Conservation (phyloP, 73 alveolate species). For the Vitrella brassicaformis region DNA sequence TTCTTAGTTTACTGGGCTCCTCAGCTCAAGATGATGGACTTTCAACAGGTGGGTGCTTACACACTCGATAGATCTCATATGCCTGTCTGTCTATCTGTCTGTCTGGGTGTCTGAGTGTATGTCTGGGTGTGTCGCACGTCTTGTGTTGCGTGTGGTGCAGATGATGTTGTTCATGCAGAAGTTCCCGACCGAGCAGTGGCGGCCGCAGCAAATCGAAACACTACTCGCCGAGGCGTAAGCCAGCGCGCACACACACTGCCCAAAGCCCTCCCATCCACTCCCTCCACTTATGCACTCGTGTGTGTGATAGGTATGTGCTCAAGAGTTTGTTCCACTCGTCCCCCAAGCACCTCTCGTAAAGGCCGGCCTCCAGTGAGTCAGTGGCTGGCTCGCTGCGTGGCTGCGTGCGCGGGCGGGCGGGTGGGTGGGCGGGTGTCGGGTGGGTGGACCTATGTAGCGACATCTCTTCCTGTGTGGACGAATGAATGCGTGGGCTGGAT, state of each 20-base stretch:
- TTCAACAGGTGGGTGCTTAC: constrained; percentile 40
- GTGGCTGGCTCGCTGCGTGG: too few relatives aligned
- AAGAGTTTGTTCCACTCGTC: constrained; percentile 35
- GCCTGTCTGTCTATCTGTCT: neutral
- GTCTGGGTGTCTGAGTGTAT: neutral
- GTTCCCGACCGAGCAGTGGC: constrained; percentile 70
- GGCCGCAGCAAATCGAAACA: constrained; percentile 45
- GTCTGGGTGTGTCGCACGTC: too few relatives aligned
- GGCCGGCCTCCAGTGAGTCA: too few relatives aligned
- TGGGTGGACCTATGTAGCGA: too few relatives aligned
- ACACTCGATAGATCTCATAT: neutral
- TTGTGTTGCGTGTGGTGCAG: too few relatives aligned
- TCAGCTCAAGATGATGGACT: constrained; percentile 56
- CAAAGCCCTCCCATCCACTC: neutral
- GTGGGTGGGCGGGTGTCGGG: too few relatives aligned
- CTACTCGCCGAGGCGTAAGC: constrained; percentile 16
- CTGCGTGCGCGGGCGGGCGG: too few relatives aligned
- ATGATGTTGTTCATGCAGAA: constrained; percentile 69
- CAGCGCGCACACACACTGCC: neutral
- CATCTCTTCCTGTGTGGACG: too few relatives aligned
- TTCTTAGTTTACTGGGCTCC: constrained; percentile 33
- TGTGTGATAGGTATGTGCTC: constrained; percentile 5
- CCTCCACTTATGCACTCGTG: neutral
- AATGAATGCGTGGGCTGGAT: too few relatives aligned
- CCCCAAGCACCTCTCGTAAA: constrained; percentile 36